A percentile compares a stretch with the other conserved stretches of the same genome.
Conservation (phyloP, 2,329 filamentous ascomycete genomes). For the Raffaelea ambrosiae region DNA sequence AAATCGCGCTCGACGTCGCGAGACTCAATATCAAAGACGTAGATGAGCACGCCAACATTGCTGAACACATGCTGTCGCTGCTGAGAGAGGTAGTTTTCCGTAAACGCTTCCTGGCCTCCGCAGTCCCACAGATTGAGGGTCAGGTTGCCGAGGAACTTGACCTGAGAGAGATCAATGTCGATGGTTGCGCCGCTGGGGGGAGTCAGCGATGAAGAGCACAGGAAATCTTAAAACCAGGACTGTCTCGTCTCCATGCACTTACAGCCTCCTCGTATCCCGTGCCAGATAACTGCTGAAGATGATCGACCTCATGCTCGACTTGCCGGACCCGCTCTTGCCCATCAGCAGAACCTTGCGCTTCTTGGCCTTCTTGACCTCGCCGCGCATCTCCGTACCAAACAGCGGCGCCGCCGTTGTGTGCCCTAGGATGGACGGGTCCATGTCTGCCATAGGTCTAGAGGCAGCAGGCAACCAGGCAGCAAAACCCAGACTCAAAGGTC, state of each 20-base stretch:
- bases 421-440: not conserved
- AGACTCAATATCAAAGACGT: conserved; percentile 98
- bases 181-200: conserved; percentile 80
- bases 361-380: conserved; percentile 58
- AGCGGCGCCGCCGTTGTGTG: conserved; percentile 1
- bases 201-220: not conserved
- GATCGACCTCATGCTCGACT: conserved; percentile 96
- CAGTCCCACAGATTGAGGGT: conserved; percentile 99
- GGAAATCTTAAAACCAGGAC: no score
- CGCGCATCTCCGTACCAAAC: conserved; percentile 10
- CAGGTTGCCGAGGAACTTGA: conserved; percentile 96
- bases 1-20: conserved; percentile 90
- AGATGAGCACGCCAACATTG: conserved; percentile 93
- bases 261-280: conserved; percentile 82
- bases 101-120: conserved; percentile 96
- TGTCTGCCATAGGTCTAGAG: not conserved
- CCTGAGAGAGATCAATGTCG: conserved; percentile 95
- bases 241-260: no score
- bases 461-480: not conserved
- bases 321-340: conserved; percentile 96
- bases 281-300: conserved; percentile 99
- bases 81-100: conserved; percentile 94
- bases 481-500: not conserved
- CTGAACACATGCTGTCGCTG: conserved; percentile 95
- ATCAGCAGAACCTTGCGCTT: conserved; percentile 83